Evolutionary conservation across 306 rosid genomes (phyloP), one percentile per base, ranked within the genome.

Genomic region (Elaeagnus macrophylla): DNA sequence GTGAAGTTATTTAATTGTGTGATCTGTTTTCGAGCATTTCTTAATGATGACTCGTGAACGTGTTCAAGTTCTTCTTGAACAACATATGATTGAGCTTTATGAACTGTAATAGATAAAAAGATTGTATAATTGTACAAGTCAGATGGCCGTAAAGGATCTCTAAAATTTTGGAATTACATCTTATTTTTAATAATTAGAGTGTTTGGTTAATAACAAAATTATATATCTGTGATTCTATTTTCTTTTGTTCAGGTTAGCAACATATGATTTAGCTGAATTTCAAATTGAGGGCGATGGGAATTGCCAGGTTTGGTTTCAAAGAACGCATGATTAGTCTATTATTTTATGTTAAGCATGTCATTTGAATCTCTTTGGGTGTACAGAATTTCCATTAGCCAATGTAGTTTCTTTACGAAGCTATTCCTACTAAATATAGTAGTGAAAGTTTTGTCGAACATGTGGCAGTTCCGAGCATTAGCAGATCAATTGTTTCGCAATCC

Each of bases 211-310:
- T 2, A 1, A 25, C 2, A 25, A 25, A 25, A 2, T 25, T 25
- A 3, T 25, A 25, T 5, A 46, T 50, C 68, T 48, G 15, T 38
- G 39, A 53, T 14, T 12, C 4, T n/a, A 12, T 6, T 11, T 37
- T 20, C 25, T 61, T 68, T 61, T 32, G 47, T 76, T 49, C 79
- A 91, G 99, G 82, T 67, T 93, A 75, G 84, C 57, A 61, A 80
- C 95, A 9, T 82, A 93, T 77, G 88, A 84, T 65, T 75, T 93
- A 66, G 77, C 82, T 36, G 99, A 84, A 69, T 79, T 87, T 47
- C 99, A 80, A 67, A 93, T 93, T 70, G 94, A 93, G 81, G 99
- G 99, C 64, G 99, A 93, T 68, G 99, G 99, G 66, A 93, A 93
- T 79, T 93, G 99, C 60, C 99, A 93, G 99, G 99, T 93, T 64